Percentiles rank a stretch among this genome's conserved stretches.
Evolutionary conservation across 345 rosid genomes (phyloP).

Genomic region (Ceriops zippeliana): DNA sequence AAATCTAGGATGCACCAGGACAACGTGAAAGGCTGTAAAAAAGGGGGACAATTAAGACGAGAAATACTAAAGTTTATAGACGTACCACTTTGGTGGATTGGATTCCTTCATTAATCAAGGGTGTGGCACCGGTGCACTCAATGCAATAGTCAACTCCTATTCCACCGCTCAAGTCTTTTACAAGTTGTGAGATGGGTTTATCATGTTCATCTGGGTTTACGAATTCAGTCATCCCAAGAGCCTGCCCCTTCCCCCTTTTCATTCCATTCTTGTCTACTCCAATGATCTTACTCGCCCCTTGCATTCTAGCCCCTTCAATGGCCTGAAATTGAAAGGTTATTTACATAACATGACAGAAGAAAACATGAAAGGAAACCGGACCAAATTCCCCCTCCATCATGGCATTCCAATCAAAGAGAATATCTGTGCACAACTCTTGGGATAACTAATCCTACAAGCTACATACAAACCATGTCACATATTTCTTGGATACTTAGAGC

Average conservation of each 20-base stretch:
- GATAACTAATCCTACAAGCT: no score
- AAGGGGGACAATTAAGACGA: neutral
- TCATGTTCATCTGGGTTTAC: constrained; percentile 46
- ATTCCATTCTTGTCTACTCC: constrained; percentile 53
- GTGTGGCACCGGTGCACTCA: constrained; percentile 49
- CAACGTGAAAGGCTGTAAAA: no score
- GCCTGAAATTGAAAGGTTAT: constrained; percentile 26
- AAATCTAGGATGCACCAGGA: no score
- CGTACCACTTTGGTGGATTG: constrained; percentile 43
- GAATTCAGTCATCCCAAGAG: constrained; percentile 58
- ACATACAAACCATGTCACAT: no score
- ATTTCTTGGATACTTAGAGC: no score
- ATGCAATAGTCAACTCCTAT: constrained; percentile 59
- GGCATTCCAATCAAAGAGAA: no score
- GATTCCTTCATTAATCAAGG: constrained; percentile 46
- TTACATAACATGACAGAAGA: no score
- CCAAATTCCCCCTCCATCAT: no score
- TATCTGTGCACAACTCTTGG: no score
- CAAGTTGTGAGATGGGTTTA: constrained; percentile 33
- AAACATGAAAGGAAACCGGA: neutral
- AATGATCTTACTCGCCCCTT: constrained; percentile 54
- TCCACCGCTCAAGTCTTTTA: constrained; percentile 44
- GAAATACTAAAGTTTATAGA: neutral
- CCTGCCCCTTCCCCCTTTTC: constrained; percentile 33
- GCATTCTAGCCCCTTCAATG: constrained; percentile 51